A percentile compares a stretch with the other conserved stretches of the same genome.
These are phyloP conservation scores for Vaccinium myrtillus DNA, from an alignment of 148 eudicot genomes.

Conservation along the genomic window DNA sequence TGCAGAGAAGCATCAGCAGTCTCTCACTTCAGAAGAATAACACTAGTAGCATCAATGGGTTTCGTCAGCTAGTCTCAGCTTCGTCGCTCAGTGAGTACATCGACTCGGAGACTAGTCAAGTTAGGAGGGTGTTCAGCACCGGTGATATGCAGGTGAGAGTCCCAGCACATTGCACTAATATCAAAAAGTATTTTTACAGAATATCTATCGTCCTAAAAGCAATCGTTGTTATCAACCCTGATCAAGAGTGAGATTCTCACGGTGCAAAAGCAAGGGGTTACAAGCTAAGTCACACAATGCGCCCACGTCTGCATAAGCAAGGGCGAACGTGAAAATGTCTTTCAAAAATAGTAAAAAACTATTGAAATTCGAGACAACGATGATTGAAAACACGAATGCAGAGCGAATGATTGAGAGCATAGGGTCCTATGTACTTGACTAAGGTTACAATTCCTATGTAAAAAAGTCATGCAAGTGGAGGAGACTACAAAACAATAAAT, in stretches of 20 bases:
- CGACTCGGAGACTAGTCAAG: conserved; percentile 32
- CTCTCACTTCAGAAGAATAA: conserved; percentile 48
- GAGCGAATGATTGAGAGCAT: too few relatives aligned
- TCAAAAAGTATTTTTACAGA: not conserved
- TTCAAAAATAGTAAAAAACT: too few relatives aligned
- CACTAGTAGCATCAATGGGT: conserved; percentile 8
- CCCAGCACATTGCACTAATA: not conserved
- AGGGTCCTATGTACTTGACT: too few relatives aligned
- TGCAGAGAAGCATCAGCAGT: conserved; percentile 41
- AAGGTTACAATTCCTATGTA: not conserved
- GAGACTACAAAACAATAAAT: too few relatives aligned
- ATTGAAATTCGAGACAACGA: too few relatives aligned
- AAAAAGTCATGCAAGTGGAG: not conserved
- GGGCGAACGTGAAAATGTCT: too few relatives aligned
- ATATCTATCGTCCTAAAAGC: not conserved
- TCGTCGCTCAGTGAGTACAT: conserved; percentile 21
- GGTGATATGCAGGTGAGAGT: conserved; percentile 56
- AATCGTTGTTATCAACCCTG: not conserved
- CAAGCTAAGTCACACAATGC: too few relatives aligned
- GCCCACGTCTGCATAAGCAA: too few relatives aligned
- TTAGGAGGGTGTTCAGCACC: conserved; percentile 50
- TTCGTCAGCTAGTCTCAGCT: conserved; percentile 25
- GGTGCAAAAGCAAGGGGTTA: not conserved
- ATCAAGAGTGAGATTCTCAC: not conserved
- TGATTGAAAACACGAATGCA: too few relatives aligned